phyloP scores from a whole-genome alignment of 495 filamentous ascomycete genomes.

The Hyaloscypha finlandica region DNA sequence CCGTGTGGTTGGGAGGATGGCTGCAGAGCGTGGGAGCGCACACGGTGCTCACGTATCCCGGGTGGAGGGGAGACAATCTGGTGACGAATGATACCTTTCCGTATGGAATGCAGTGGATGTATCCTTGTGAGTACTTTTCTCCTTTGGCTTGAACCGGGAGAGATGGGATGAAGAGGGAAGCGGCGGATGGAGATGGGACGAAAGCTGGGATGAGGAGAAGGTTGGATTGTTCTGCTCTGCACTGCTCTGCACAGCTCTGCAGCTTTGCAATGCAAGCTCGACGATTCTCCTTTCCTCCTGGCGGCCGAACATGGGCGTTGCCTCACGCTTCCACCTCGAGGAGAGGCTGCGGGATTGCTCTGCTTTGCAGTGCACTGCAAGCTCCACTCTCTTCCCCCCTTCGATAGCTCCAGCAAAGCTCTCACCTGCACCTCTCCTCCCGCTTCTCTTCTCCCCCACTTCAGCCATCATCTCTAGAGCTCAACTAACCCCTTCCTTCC shows the following conservation, averaged over 20 bases:
- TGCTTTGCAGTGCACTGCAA: too few species aligned
- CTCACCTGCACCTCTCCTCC: neutral
- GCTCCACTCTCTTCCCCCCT: too few species aligned
- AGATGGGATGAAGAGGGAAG: neutral
- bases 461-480: neutral
- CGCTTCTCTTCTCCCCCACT: neutral
- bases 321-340: too few species aligned
- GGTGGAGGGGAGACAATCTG: constrained; percentile 93
- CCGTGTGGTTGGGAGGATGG: neutral
- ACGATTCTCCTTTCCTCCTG: too few species aligned
- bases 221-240: neutral
- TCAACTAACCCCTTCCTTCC: constrained; percentile 17
- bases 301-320: too few species aligned
- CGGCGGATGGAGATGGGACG: neutral
- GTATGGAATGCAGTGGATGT: constrained; percentile 97
- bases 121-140: constrained; percentile 76
- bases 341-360: too few species aligned
- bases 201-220: neutral
- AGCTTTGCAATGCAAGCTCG: too few species aligned
- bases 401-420: neutral
- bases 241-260: too few species aligned
- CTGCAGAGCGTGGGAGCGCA: constrained; percentile 63
- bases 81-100: constrained; percentile 77
- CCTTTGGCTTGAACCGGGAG: constrained; percentile 3
- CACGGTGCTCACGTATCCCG: constrained; percentile 88